Evolutionary conservation across 2,329 filamentous ascomycete genomes (phyloP).

Genomic region (Sporothrix curviconia): DNA sequence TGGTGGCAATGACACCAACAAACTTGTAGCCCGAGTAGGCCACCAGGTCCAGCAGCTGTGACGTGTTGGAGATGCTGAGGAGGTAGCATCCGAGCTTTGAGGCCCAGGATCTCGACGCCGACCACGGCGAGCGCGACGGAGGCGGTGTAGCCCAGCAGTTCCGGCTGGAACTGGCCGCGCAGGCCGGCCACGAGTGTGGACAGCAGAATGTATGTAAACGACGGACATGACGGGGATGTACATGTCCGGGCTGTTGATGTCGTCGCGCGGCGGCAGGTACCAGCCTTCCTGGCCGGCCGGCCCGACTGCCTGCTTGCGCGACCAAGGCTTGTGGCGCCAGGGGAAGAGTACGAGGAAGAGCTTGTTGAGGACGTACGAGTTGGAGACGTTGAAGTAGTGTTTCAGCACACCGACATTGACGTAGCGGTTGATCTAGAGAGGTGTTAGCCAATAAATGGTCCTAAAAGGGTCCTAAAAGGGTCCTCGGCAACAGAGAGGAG

Average conservation of each 20-base stretch:
- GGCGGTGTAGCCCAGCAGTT: conserved; percentile 83
- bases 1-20: conserved; percentile 87
- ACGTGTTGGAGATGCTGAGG: conserved; percentile 86
- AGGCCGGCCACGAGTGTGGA: conserved; percentile 86
- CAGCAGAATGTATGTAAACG: conserved; percentile 92
- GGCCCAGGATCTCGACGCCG: conserved; percentile 75
- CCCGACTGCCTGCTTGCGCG: conserved; percentile 72
- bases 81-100: conserved; percentile 93
- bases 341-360: conserved; percentile 90
- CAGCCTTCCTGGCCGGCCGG: conserved; percentile 64
- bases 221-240: conserved; percentile 98
- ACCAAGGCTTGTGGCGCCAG: conserved; percentile 97
- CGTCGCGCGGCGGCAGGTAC: conserved; percentile 88
- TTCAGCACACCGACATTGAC: conserved; percentile 87
- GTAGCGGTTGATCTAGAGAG: conserved; percentile 54
- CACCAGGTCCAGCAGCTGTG: conserved; percentile 85
- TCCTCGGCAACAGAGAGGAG: not conserved
- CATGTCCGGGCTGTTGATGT: conserved; percentile 98
- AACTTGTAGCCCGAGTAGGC: conserved; percentile 99
- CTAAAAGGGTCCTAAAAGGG: not conserved
- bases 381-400: conserved; percentile 99
- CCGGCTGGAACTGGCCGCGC: conserved; percentile 85
- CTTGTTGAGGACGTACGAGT: conserved; percentile 92
- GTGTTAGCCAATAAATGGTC: not conserved
- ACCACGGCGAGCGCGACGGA: conserved; percentile 78